These are phyloP conservation scores for Colletotrichum trifolii DNA, from an alignment of 2,329 filamentous ascomycete species.

Conservation along the genomic window DNA sequence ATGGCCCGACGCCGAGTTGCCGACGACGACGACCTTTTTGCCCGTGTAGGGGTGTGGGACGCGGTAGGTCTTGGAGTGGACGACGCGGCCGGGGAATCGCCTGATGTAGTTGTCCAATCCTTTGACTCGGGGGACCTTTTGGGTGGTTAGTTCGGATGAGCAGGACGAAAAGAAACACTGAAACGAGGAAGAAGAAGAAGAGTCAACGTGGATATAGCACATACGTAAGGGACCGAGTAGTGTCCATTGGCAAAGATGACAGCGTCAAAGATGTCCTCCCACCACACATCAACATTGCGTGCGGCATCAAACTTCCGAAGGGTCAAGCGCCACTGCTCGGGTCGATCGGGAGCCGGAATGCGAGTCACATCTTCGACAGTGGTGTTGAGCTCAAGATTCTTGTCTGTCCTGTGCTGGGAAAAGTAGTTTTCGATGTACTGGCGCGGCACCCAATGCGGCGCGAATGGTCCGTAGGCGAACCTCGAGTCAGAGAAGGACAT, in stretches of 20 bases:
- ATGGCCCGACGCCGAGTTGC: conserved; percentile 57
- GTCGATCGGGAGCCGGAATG: conserved; percentile 37
- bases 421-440: conserved; percentile 69
- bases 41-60: conserved; percentile 46
- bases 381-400: conserved; percentile 58
- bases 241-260: conserved; percentile 57
- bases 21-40: conserved; percentile 52
- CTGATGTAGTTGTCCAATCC: conserved; percentile 54
- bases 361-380: conserved; percentile 61
- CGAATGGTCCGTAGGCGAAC: conserved; percentile 67
- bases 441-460: conserved; percentile 63
- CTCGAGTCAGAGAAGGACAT: conserved; percentile 65
- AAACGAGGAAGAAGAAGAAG: no score
- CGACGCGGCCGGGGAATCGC: conserved; percentile 52
- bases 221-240: conserved; percentile 58
- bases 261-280: conserved; percentile 62
- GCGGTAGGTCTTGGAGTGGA: conserved; percentile 60
- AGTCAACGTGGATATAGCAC: conserved; percentile 11
- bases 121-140: conserved; percentile 57
- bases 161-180: not conserved
- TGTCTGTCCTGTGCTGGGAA: conserved; percentile 59
- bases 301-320: conserved; percentile 58
- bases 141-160: not conserved
- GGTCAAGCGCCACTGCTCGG: conserved; percentile 57
- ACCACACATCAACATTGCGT: conserved; percentile 61